phyloP scores from a whole-genome alignment of 129 eudicot species.

The Chrysanthemum lavandulifolium region DNA sequence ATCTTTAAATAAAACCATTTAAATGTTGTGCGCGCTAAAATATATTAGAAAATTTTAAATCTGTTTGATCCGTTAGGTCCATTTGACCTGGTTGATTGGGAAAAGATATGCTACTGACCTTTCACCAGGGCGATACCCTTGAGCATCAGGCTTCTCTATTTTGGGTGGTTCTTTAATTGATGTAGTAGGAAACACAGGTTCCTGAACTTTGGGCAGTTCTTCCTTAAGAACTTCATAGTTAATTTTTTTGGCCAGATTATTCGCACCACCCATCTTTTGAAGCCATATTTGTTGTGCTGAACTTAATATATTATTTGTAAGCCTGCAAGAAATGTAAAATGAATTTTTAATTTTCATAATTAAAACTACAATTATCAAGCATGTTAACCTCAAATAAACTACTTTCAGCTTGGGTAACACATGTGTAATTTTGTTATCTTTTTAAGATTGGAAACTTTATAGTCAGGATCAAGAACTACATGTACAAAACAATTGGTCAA shows the following conservation, averaged over 20 bases:
- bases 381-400: conserved; percentile 1
- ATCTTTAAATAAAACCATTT: neutral
- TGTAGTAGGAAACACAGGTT: conserved; percentile 43
- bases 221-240: conserved; percentile 49
- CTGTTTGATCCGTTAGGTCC: neutral
- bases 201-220: conserved; percentile 42
- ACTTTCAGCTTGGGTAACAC: neutral
- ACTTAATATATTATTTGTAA: conserved; percentile 88
- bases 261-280: conserved; percentile 95
- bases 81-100: neutral
- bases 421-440: neutral
- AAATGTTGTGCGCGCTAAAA: too few relatives aligned
- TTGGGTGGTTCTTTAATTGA: conserved; percentile 35
- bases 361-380: neutral
- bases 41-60: too few relatives aligned
- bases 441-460: neutral
- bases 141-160: conserved; percentile 43
- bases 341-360: neutral
- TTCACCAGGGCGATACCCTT: conserved; percentile 91
- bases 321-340: conserved; percentile 46
- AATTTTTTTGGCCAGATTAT: conserved; percentile 47
- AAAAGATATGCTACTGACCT: conserved; percentile 46
- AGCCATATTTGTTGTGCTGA: conserved; percentile 91
- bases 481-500: neutral
- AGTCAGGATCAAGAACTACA: neutral